Percentiles rank a stretch among this genome's conserved stretches.
These are phyloP conservation scores for Tetragonia tetragonoides DNA, from an alignment of 148 eudicot genomes.

Conservation along the genomic window DNA sequence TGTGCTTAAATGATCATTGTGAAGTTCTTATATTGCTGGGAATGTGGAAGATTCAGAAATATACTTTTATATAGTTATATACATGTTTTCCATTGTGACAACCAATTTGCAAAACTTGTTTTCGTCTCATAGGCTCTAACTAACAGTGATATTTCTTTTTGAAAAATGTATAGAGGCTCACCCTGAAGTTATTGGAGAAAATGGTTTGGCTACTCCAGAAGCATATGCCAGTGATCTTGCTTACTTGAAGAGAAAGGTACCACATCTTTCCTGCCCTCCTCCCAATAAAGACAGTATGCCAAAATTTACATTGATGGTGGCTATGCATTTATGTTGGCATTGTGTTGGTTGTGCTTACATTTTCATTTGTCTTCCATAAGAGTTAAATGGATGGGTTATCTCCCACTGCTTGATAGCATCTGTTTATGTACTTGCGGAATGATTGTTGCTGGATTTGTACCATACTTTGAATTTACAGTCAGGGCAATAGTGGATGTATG, in stretches of 20 bases:
- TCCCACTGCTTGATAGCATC: too few relatives aligned
- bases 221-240: constrained; percentile 79
- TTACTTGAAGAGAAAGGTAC: constrained; percentile 85
- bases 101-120: background rate
- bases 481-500: background rate
- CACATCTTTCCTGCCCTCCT: background rate
- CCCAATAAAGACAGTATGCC: too few relatives aligned
- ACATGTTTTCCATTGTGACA: background rate
- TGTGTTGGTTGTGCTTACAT: too few relatives aligned
- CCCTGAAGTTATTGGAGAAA: constrained; percentile 76
- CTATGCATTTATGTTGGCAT: too few relatives aligned
- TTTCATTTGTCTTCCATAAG: too few relatives aligned
- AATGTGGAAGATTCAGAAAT: background rate
- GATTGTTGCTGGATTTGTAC: background rate
- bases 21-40: background rate
- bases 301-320: too few relatives aligned
- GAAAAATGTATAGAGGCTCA: constrained; percentile 63
- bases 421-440: background rate
- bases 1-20: background rate
- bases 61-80: background rate
- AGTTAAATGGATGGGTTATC: too few relatives aligned
- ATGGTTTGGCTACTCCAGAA: constrained; percentile 74
- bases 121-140: background rate
- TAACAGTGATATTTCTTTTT: background rate
- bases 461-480: background rate